Conservation (phyloP, 257 asterid species). For the Solanum sejunctum region DNA sequence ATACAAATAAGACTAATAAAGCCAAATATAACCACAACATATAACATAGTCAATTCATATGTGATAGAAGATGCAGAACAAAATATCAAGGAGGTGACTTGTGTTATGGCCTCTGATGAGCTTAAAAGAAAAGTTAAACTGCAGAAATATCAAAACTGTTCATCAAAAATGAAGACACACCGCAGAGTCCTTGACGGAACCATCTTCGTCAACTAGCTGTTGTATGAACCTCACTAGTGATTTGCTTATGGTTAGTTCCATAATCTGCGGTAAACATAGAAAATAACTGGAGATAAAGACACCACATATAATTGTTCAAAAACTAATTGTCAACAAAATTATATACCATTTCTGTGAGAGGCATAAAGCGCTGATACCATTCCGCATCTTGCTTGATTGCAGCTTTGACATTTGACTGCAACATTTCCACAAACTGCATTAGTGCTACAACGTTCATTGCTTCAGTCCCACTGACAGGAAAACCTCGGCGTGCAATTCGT, state of each 20-base stretch:
- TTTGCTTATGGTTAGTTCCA: slow-evolving; percentile 46
- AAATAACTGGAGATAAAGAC: background rate
- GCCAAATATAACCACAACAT: background rate
- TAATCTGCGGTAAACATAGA: slow-evolving; percentile 43
- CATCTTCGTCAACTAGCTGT: slow-evolving; percentile 86
- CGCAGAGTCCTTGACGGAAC: slow-evolving; percentile 92
- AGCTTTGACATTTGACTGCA: slow-evolving; percentile 65
- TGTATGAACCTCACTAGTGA: slow-evolving; percentile 51
- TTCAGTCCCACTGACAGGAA: slow-evolving; percentile 61
- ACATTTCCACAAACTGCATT: slow-evolving; percentile 49
- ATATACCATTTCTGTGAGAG: slow-evolving; percentile 64
- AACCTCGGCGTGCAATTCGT: slow-evolving; percentile 48
- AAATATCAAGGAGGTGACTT: background rate
- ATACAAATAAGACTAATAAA: slow-evolving; percentile 6
- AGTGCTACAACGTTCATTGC: slow-evolving; percentile 56
- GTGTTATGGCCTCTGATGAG: background rate
- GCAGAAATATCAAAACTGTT: background rate
- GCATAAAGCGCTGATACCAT: slow-evolving; percentile 70
- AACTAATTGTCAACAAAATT: background rate
- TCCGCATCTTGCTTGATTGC: slow-evolving; percentile 71
- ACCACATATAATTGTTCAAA: background rate
- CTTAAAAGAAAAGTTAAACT: background rate
- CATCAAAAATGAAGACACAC: slow-evolving; percentile 29
- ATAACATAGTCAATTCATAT: background rate
- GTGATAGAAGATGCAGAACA: background rate